A percentile compares a stretch with the other conserved stretches of the same genome.
Conservation (phyloP, 2,329 filamentous ascomycete species). For the Colletotrichum destructivum region DNA sequence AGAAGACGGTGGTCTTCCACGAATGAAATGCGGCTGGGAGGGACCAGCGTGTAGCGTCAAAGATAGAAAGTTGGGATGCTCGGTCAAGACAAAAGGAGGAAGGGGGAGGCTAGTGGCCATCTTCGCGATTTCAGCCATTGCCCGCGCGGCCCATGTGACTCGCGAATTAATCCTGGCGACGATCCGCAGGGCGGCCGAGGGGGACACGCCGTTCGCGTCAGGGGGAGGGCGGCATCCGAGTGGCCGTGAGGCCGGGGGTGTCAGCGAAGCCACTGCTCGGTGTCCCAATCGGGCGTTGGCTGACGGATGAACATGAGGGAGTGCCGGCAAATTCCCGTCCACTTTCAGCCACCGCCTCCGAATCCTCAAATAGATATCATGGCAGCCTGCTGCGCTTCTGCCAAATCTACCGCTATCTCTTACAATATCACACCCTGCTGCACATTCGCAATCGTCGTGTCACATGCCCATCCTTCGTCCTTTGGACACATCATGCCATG, state of each 20-base stretch:
- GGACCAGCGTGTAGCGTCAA: background rate
- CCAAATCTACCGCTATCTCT: background rate
- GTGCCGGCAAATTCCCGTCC: constrained; percentile 10
- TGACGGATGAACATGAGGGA: constrained; percentile 2
- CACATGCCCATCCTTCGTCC: background rate
- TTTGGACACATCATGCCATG: constrained; percentile 15
- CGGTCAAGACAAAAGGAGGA: background rate
- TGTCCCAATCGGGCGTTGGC: constrained; percentile 33
- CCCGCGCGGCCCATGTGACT: too few species aligned
- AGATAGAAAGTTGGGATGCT: background rate
- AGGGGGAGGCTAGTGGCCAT: background rate
- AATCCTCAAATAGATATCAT: background rate
- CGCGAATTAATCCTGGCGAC: background rate
- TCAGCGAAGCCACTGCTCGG: constrained; percentile 39
- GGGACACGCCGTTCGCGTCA: background rate
- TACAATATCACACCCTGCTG: background rate
- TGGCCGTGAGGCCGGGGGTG: constrained; percentile 5
- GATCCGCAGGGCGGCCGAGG: constrained; percentile 6
- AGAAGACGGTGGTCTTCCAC: constrained; percentile 43
- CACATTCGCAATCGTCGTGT: background rate
- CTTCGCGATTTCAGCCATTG: too few species aligned
- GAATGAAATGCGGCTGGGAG: background rate
- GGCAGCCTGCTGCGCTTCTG: constrained; percentile 25
- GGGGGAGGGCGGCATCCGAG: background rate
- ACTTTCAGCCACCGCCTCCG: constrained; percentile 16